Base-by-base conservation (phyloP, 2,329 filamentous ascomycete genomes). In the Niveomyces coronatus region DNA sequence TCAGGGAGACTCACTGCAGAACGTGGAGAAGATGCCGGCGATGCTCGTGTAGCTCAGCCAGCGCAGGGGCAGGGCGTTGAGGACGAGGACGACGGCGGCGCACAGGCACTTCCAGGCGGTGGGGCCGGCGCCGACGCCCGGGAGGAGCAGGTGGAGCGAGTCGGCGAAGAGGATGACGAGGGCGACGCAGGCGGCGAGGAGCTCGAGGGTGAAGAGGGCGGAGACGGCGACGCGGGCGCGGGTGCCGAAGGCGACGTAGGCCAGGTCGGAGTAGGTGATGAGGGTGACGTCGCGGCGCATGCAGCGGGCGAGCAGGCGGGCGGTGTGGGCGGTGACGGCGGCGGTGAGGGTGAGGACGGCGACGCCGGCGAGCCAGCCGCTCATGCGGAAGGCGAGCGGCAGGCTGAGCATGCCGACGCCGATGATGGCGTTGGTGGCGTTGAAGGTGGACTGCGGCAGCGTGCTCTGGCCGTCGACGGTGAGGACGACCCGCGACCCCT, bases 391-490 rank as follows among this genome's bases (percentile, higher is more conserved):
- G 5, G 85, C 89, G 53, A 96, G 71, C 5, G 89, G 91, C 38
- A 98, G 66, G 58, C 85, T 93, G 35, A 98, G 70, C 20, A 98
- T 65, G 1, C 89, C 89, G 20, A 98, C 81, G 13, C 88, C 88
- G 44, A 95, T 89, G 42, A 95, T 65, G 35, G 93, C 85, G 46
- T 94, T 94, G 55, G 89, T 89, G 3, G 86, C 93, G 61, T 98
- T 98, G 68, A 96, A 94, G 45, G 95, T 74, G 6, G 89, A 96
- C 63, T 96, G 89, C 0, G 87, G 87, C 13, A 96, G 69, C 1
- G 89, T 98, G n/a, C 86, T 94, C 63, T 93, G 87, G 27, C 89
- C 89, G 44, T 94, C 82, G 3, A 94, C 79, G 3, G 89, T 74
- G 49, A 89, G 74, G 40, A 94, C 76, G 33, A 89, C 74, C 53